Evolutionary conservation across 306 rosid genomes (phyloP), one percentile per base, ranked within the genome.

Genomic region (Dalbergia cultrata): DNA sequence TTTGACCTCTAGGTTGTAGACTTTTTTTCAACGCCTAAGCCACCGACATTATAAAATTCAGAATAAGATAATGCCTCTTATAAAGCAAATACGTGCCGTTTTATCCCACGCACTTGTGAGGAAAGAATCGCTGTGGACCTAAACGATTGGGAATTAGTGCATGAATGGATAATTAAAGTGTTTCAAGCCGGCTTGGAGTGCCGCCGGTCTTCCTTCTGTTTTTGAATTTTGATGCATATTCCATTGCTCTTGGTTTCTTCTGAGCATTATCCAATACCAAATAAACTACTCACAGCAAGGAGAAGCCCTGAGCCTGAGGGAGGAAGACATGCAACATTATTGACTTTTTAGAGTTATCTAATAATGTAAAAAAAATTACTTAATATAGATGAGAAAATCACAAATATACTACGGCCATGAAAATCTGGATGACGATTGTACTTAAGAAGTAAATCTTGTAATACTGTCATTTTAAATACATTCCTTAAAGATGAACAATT

Each of bases 21-120:
- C 47, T 61, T 53, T 26, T 26, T 16, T 5, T 0, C 58, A 65
- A 6, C 69, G 18, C 70, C 63, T 21, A 73, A 61, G 18, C 63
- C 74, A 72, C 74, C 80, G 56, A 74, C 70, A 31, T 50, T 35
- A 58, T 45, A 33, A 3, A 14, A 43, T 26, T 16, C 13, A 21
- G 16, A 10, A 22, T 8, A 13, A 16, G 58, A 26, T 37, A 37
- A 1, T 4, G 2, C 13, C n/a, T 66, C 13, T 50, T 18, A 9
- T 52, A 33, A 37, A 16, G 50, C 37, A 56, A 67, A 77, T 58
- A 54, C 34, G 59, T 21, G 74, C 21, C 18, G 34, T 77, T 44
- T 14, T 21, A 17, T 9, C 74, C 43, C 81, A 54, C 67, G 0
- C 71, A 39, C 13, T 37, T 39, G 67, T 5, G 56, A 74, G 43